Evolutionary conservation across 306 rosid genomes (phyloP).

Genomic region (Sindora glabra): DNA sequence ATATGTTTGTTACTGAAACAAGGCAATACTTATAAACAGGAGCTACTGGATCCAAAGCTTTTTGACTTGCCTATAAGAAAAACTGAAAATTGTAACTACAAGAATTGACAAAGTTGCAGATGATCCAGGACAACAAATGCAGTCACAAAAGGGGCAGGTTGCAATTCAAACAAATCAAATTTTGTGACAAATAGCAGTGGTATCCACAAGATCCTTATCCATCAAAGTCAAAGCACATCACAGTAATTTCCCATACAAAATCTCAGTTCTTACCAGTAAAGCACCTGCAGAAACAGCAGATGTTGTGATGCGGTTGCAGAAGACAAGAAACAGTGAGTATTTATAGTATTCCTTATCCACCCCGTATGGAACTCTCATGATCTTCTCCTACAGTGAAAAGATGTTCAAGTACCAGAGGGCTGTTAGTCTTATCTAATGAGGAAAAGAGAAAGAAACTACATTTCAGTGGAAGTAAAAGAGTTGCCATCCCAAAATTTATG

Average conservation of each 20-base stretch:
- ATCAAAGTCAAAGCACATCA: not conserved
- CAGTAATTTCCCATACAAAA: not conserved
- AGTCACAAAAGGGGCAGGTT: not conserved
- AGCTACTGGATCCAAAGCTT: conserved; percentile 72
- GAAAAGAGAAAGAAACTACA: not conserved
- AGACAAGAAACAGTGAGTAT: conserved; percentile 79
- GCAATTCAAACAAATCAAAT: not conserved
- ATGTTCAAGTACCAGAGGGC: conserved; percentile 5
- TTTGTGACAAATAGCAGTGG: not conserved
- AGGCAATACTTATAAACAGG: conserved; percentile 80
- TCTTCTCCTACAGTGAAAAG: conserved; percentile 68
- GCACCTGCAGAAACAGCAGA: conserved; percentile 87
- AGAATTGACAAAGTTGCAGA: not conserved
- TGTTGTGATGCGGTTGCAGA: conserved; percentile 90
- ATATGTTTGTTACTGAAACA: conserved; percentile 72
- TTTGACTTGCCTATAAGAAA: conserved; percentile 62
- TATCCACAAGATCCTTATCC: too few relatives aligned
- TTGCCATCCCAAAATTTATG: too few relatives aligned
- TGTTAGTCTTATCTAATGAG: not conserved
- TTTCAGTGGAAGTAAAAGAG: not conserved
- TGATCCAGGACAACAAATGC: not conserved
- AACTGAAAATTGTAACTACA: not conserved
- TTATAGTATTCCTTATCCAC: conserved; percentile 59
- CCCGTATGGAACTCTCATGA: conserved; percentile 94
- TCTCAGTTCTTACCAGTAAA: conserved; percentile 56